These are phyloP conservation scores for Hapsidospora chrysogenum DNA, from an alignment of 495 filamentous ascomycete genomes.

Conservation along the genomic window DNA sequence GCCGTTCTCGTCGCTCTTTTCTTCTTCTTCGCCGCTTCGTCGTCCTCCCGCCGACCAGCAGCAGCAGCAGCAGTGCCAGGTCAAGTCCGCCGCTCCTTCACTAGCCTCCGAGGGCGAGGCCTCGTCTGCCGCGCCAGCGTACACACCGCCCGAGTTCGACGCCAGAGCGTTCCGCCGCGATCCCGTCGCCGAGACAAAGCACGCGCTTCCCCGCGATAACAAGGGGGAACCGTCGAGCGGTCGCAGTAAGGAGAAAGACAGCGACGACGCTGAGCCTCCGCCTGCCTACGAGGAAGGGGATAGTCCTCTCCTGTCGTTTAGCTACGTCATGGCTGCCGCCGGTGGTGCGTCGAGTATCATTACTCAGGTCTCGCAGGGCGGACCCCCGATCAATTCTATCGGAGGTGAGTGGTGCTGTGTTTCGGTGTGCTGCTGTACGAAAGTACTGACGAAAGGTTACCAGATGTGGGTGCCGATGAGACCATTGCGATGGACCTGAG, in stretches of 20 bases:
- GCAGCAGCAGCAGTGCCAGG: conserved; percentile 14
- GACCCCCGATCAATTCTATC: conserved; percentile 71
- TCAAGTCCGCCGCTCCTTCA: conserved; percentile 25
- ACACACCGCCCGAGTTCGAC: conserved; percentile 21
- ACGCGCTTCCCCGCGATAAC: conserved; percentile 58
- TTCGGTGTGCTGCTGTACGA: conserved; percentile 4
- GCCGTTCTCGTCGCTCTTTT: conserved; percentile 29
- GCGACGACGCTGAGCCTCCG: conserved; percentile 81
- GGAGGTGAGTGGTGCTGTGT: conserved; percentile 44
- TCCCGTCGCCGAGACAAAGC: conserved; percentile 65
- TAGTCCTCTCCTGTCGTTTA: conserved; percentile 83
- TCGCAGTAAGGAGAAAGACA: no score
- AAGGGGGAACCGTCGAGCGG: conserved; percentile 56
- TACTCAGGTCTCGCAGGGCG: conserved; percentile 92
- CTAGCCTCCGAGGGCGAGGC: conserved; percentile 29
- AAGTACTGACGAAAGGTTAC: conserved; percentile 1
- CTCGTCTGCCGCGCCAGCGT: conserved; percentile 41
- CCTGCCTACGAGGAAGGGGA: conserved; percentile 91
- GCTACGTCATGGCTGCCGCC: conserved; percentile 94
- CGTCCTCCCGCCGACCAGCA: conserved; percentile 9
- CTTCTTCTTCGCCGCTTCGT: conserved; percentile 19
- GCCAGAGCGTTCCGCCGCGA: conserved; percentile 25
- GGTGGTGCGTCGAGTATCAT: conserved; percentile 96
- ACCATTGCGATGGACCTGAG: conserved; percentile 88
- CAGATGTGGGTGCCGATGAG: conserved; percentile 82